Evolutionary conservation across 2,329 filamentous ascomycete genomes (phyloP), one percentile per base, ranked within the genome.

Genomic region (Diaporthe aspalathi): DNA sequence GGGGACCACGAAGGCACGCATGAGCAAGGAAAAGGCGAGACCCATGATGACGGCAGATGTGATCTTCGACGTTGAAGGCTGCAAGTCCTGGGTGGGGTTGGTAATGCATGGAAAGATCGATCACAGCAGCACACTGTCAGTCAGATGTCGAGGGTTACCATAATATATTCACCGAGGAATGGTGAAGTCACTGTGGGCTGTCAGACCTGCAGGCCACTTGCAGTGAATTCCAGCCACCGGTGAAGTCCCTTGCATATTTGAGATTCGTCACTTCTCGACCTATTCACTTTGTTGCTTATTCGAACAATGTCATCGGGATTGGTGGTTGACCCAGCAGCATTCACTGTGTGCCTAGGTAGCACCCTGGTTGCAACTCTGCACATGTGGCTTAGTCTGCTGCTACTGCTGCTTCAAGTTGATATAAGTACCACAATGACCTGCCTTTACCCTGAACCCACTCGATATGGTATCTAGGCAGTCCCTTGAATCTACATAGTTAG

Each of bases 221-320:
- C 24, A 63, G 57, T 63, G 57, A 35, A 3, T 17, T 22, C 24
- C 29, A 49, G 43, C 60, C 45, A 35, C 43, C 60, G 60, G 60
- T 63, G 60, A 49, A 35, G 57, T 63, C 27, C 60, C 43, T 49
- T 63, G 60, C 38, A 63, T 43, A 43, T 49, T 47, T 22, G 43
- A 35, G 45, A 38, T 24, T 35, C 24, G 20, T 63, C 60, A 63
- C 43, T 63, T 63, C 24, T 49, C 24, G 22, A 49, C 7, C 12
- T 49, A 14, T 35, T 12, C 43, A 49, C 40, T n/a, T 35, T 49
- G 60, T 63, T 63, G 60, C 60, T 63, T 63, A 17, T 63, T 63
- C 20, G 4, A 35, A n/a, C 3, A 63, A 32, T 32, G 43, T 49
- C 5, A 17, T 29, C n/a, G 47, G 6, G 57, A 35, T 20, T 3